Percentiles rank a stretch among this genome's conserved stretches.
phyloP scores from a whole-genome alignment of 108 stramenopile genomes.

The Skeletonema grethae region DNA sequence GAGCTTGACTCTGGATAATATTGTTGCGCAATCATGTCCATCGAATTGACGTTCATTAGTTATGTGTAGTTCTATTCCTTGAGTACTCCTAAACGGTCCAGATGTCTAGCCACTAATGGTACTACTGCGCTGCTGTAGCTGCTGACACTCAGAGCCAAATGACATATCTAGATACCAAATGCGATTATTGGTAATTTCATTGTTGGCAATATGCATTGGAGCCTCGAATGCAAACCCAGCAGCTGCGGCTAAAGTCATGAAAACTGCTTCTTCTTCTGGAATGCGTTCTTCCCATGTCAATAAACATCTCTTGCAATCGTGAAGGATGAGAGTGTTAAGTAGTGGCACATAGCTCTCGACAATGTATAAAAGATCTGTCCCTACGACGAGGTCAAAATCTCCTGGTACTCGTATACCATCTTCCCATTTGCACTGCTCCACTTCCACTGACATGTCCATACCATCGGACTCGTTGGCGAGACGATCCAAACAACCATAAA shows the following conservation, averaged over 20 bases:
- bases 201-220: not conserved
- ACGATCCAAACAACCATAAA: not conserved
- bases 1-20: no score
- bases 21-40: no score
- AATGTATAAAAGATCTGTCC: not conserved
- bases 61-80: no score
- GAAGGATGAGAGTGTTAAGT: not conserved
- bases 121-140: no score
- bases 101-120: no score
- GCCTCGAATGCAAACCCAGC: not conserved
- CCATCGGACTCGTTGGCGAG: not conserved
- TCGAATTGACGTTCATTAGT: no score
- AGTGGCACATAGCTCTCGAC: constrained; percentile 1
- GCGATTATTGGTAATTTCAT: not conserved
- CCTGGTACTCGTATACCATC: not conserved
- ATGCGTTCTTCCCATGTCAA: constrained; percentile 2
- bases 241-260: not conserved
- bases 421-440: constrained; percentile 1
- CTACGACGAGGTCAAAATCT: not conserved
- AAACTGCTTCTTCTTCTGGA: not conserved
- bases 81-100: no score
- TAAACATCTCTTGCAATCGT: not conserved
- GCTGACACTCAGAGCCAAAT: not conserved
- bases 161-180: constrained; percentile 5
- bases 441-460: not conserved